Percentiles rank a stretch among this genome's conserved stretches.
Conservation (phyloP, 345 rosid genomes). For the Passiflora organensis region DNA sequence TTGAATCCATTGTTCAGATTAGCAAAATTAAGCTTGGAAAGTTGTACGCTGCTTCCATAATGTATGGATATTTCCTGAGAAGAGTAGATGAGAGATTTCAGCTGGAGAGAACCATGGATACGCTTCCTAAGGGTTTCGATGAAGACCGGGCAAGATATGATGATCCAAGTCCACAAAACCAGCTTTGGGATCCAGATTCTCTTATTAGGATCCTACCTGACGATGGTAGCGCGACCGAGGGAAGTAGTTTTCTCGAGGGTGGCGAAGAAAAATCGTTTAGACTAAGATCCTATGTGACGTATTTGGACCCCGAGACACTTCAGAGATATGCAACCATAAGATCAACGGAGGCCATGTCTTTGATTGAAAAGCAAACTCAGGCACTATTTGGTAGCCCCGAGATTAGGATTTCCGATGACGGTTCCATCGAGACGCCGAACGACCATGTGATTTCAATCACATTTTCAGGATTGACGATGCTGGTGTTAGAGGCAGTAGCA, state of each 20-base stretch:
- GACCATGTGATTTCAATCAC: slow-evolving; percentile 54
- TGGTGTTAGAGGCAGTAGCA: slow-evolving; percentile 81
- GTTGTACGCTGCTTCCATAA: slow-evolving; percentile 81
- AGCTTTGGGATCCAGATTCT: slow-evolving; percentile 73
- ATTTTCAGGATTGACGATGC: slow-evolving; percentile 76
- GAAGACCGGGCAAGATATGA: slow-evolving; percentile 35
- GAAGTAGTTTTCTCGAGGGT: slow-evolving; percentile 21
- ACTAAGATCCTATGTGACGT: slow-evolving; percentile 71
- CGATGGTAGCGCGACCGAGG: slow-evolving; percentile 16
- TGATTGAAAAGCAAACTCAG: slow-evolving; percentile 86
- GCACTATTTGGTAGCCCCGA: slow-evolving; percentile 90
- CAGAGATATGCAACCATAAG: slow-evolving; percentile 87
- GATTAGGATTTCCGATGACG: slow-evolving; percentile 61
- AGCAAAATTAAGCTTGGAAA: slow-evolving; percentile 90
- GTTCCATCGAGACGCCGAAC: slow-evolving; percentile 54
- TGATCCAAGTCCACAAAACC: slow-evolving; percentile 41
- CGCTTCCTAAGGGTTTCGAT: slow-evolving; percentile 55
- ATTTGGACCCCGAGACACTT: slow-evolving; percentile 82
- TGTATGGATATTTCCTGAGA: slow-evolving; percentile 88
- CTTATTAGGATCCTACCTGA: slow-evolving; percentile 51
- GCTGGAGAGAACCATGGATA: slow-evolving; percentile 80
- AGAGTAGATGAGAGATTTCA: slow-evolving; percentile 88
- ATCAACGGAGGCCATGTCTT: slow-evolving; percentile 77
- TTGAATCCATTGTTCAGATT: slow-evolving; percentile 59
- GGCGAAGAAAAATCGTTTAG: slow-evolving; percentile 41